Percentiles rank a stretch among this genome's conserved stretches.
phyloP scores from a whole-genome alignment of 2,329 filamentous ascomycete genomes.

The Camillea tinctor region DNA sequence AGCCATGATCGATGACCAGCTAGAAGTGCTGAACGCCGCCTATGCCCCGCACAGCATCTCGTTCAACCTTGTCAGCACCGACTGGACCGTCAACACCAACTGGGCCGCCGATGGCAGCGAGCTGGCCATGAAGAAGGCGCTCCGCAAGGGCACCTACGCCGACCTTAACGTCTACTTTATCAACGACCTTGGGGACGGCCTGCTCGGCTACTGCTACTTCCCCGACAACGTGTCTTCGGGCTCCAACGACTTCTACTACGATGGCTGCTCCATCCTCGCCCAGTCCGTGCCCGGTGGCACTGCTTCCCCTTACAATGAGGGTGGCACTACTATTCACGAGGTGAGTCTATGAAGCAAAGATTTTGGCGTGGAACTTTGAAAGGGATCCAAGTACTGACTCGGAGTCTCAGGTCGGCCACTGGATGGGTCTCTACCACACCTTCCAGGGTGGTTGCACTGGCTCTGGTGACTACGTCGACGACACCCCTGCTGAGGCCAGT shows the following conservation, averaged over 20 bases:
- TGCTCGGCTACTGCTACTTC: slow-evolving; percentile 49
- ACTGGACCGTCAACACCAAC: slow-evolving; percentile 45
- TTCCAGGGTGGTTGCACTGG: slow-evolving; percentile 44
- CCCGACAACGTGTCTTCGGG: slow-evolving; percentile 35
- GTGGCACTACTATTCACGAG: slow-evolving; percentile 39
- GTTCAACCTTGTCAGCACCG: slow-evolving; percentile 44
- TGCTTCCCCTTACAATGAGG: slow-evolving; percentile 31
- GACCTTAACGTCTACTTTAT: slow-evolving; percentile 50
- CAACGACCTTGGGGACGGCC: slow-evolving; percentile 32
- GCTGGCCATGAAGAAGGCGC: slow-evolving; percentile 43
- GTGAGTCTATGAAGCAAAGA: slow-evolving; percentile 1
- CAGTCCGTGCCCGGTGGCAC: slow-evolving; percentile 27
- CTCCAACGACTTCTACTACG: slow-evolving; percentile 34
- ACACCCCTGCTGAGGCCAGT: slow-evolving; percentile 41
- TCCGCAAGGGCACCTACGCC: slow-evolving; percentile 45
- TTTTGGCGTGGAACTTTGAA: too few species aligned
- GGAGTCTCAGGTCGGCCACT: slow-evolving; percentile 33
- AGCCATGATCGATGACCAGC: slow-evolving; percentile 38
- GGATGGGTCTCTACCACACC: slow-evolving; percentile 42
- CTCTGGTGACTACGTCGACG: slow-evolving; percentile 36
- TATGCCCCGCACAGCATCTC: slow-evolving; percentile 43
- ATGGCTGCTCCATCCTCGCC: slow-evolving; percentile 33
- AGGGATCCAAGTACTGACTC: neutral
- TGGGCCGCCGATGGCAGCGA: slow-evolving; percentile 45
- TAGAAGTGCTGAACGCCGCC: slow-evolving; percentile 45